Conservation (phyloP, 352 stramenopile genomes). For the Pythium aquatile region DNA sequence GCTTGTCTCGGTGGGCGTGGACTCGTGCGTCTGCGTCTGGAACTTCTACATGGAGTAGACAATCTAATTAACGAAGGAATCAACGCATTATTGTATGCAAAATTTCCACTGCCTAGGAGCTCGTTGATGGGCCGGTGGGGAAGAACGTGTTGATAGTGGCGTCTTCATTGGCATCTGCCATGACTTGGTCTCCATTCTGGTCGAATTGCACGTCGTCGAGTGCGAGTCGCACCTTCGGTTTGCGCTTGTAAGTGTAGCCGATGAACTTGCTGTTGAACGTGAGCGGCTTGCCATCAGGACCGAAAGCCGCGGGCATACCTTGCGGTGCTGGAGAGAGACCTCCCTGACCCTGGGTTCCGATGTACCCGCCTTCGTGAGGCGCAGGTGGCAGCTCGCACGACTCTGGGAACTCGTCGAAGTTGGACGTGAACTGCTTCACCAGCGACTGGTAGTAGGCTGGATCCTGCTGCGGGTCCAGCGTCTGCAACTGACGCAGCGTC, state of each 20-base stretch:
- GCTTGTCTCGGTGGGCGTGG: conserved; percentile 85
- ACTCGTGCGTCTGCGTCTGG: conserved; percentile 90
- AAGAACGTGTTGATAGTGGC: conserved; percentile 9
- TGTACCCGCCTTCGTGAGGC: conserved; percentile 23
- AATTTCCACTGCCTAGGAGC: conserved; percentile 4
- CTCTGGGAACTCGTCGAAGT: conserved; percentile 98
- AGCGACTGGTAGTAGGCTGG: conserved; percentile 82
- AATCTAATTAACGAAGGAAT: not conserved
- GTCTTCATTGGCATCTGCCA: conserved; percentile 21
- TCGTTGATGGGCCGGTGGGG: not conserved
- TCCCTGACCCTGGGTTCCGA: conserved; percentile 32
- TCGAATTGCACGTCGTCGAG: conserved; percentile 79
- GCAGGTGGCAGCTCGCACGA: conserved; percentile 43
- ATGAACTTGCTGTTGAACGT: conserved; percentile 90
- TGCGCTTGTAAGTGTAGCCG: conserved; percentile 90
- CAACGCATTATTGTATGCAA: conserved; percentile 5
- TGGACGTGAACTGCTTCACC: conserved; percentile 92
- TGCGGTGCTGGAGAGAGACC: conserved; percentile 26
- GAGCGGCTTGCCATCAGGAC: conserved; percentile 74
- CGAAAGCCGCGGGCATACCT: conserved; percentile 44
- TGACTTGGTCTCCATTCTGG: conserved; percentile 26
- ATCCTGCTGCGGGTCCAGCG: conserved; percentile 50
- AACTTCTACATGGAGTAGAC: conserved; percentile 74
- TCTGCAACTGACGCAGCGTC: conserved; percentile 91
- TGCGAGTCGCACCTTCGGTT: conserved; percentile 76